A percentile compares a stretch with the other conserved stretches of the same genome.
Conservation (phyloP, 108 stramenopile species). For the Fistulifera pelliculosa region DNA sequence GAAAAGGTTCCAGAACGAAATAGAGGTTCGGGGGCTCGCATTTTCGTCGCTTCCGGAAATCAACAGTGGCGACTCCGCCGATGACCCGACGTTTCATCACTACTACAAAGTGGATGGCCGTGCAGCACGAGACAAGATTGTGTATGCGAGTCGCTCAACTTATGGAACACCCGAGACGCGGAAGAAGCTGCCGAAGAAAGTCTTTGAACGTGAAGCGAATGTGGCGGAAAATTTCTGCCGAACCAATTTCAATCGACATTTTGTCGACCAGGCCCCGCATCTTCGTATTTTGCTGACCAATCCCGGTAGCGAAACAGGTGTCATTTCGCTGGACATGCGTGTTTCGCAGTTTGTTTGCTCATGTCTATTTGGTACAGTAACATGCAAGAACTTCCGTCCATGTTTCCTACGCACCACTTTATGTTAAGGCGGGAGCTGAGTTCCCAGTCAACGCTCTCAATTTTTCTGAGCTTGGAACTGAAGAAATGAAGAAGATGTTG, state of each 20-base stretch:
- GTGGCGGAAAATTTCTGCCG: conserved; percentile 61
- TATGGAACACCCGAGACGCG: conserved; percentile 3
- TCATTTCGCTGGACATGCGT: conserved; percentile 41
- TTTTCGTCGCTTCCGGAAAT: conserved; percentile 1
- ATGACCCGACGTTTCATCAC: conserved; percentile 21
- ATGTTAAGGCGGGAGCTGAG: conserved; percentile 31
- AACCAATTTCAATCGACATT: conserved; percentile 32
- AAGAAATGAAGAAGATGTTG: conserved; percentile 36
- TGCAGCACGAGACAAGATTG: conserved; percentile 28
- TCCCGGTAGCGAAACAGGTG: conserved; percentile 4
- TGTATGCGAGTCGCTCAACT: conserved; percentile 17
- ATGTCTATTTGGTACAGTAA: conserved; percentile 76
- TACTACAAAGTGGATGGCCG: conserved; percentile 25
- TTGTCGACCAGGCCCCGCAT: conserved; percentile 51
- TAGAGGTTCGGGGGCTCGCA: not conserved
- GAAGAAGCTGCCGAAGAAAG: conserved; percentile 13
- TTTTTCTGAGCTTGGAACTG: conserved; percentile 76
- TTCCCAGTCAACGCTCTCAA: conserved; percentile 24
- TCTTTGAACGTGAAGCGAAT: conserved; percentile 37
- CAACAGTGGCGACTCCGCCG: conserved; percentile 1
- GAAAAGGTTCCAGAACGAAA: not conserved
- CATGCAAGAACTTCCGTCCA: conserved; percentile 70
- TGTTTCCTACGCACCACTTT: conserved; percentile 51
- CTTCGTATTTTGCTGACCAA: conserved; percentile 48
- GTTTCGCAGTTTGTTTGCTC: conserved; percentile 65